Evolutionary conservation across 1,139 yeast genomes (phyloP).

Genomic region (Candida mesenterica): DNA sequence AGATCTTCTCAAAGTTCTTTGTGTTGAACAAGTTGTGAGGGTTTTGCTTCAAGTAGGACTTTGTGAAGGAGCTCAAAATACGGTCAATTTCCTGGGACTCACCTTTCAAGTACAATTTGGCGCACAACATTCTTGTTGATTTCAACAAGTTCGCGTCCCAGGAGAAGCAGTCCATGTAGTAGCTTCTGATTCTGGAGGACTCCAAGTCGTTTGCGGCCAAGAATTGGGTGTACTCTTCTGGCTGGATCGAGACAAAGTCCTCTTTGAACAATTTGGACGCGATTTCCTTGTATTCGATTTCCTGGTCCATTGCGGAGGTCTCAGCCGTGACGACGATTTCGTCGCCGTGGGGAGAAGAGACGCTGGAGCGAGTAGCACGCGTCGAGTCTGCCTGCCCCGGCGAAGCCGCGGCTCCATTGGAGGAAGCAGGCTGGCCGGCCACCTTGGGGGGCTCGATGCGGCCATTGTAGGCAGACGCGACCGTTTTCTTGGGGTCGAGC

Average conservation of each 20-base stretch:
- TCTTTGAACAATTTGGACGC: constrained; percentile 40
- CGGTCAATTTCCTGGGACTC: constrained; percentile 84
- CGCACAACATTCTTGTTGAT: constrained; percentile 61
- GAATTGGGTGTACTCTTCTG: constrained; percentile 48
- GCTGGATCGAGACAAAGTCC: constrained; percentile 43
- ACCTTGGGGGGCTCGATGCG: background rate
- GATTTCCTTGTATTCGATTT: constrained; percentile 27
- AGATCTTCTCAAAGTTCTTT: constrained; percentile 59
- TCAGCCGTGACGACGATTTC: background rate
- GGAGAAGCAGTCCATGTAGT: constrained; percentile 47
- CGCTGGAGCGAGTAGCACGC: background rate
- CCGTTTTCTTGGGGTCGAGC: background rate
- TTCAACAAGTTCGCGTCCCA: constrained; percentile 53
- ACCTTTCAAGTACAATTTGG: constrained; percentile 68
- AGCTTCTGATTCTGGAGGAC: constrained; percentile 36
- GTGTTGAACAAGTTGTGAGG: constrained; percentile 50
- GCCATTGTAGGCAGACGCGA: background rate
- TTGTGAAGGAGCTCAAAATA: constrained; percentile 66
- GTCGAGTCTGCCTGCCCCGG: too few species aligned
- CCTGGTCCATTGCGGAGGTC: constrained; percentile 6
- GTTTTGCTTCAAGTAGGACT: constrained; percentile 59
- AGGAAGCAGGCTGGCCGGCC: background rate
- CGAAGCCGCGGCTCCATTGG: background rate
- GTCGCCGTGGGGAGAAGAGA: background rate
- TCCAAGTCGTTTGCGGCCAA: constrained; percentile 45